phyloP scores from a whole-genome alignment of 495 filamentous ascomycete species.

The Articulospora tetracladia region DNA sequence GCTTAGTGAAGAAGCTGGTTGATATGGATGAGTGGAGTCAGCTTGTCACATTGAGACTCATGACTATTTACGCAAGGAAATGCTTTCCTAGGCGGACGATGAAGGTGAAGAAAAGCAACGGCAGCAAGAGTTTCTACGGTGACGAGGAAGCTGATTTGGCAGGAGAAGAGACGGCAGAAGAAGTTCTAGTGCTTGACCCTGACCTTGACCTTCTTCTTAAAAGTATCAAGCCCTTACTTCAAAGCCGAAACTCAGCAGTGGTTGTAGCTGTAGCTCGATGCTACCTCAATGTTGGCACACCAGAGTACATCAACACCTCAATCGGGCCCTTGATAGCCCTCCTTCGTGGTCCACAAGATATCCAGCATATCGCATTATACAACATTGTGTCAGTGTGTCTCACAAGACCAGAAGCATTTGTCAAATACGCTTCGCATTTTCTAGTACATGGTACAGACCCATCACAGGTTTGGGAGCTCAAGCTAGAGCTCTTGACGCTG shows the following conservation, averaged over 20 bases:
- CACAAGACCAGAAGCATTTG: conserved; percentile 66
- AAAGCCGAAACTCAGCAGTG: conserved; percentile 89
- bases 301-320: conserved; percentile 63
- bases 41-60: conserved; percentile 70
- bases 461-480: conserved; percentile 81
- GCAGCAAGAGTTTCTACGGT: conserved; percentile 74
- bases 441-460: conserved; percentile 77
- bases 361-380: conserved; percentile 82
- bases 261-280: conserved; percentile 82
- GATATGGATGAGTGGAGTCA: conserved; percentile 99
- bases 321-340: conserved; percentile 84
- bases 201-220: conserved; percentile 82
- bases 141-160: conserved; percentile 49
- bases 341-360: conserved; percentile 77
- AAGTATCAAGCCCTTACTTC: conserved; percentile 75
- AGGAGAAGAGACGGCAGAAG: conserved; percentile 42
- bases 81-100: conserved; percentile 80
- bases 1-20: conserved; percentile 81
- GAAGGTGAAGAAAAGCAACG: conserved; percentile 35
- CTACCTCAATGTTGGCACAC: conserved; percentile 77
- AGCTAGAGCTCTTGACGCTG: conserved; percentile 84
- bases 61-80: conserved; percentile 78
- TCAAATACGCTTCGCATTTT: conserved; percentile 82
- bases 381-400: conserved; percentile 91
- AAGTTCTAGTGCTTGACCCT: conserved; percentile 64